These are phyloP conservation scores for Pythium aphanidermatum DNA, from an alignment of 352 stramenopile species.

Conservation along the genomic window DNA sequence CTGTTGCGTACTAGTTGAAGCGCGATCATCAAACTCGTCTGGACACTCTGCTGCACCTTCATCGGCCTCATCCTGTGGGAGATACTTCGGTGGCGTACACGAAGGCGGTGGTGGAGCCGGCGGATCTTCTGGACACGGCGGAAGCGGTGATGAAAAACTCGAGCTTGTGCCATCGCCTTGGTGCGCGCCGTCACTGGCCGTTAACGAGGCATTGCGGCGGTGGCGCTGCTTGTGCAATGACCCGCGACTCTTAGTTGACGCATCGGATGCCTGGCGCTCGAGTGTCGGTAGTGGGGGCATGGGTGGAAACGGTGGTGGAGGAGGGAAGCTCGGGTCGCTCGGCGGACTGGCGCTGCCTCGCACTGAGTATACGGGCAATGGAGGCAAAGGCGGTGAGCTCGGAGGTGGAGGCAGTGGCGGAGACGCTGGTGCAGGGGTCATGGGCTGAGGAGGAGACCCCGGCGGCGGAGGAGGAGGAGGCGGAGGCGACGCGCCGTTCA, in stretches of 20 bases:
- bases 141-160: constrained; percentile 68
- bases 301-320: constrained; percentile 17
- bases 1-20: constrained; percentile 13
- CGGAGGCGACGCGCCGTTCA: constrained; percentile 14
- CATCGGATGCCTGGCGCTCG: constrained; percentile 2
- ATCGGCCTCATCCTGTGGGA: constrained; percentile 52
- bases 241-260: constrained; percentile 1
- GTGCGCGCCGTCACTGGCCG: neutral
- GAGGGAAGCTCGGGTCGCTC: constrained; percentile 14
- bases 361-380: constrained; percentile 4
- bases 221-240: neutral
- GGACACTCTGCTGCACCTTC: constrained; percentile 34
- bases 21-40: constrained; percentile 33
- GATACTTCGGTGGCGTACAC: constrained; percentile 65
- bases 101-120: constrained; percentile 49
- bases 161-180: constrained; percentile 27
- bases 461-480: constrained; percentile 24
- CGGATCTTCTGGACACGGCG: constrained; percentile 64
- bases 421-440: constrained; percentile 9
- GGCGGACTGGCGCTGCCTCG: constrained; percentile 9
- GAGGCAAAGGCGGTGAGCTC: constrained; percentile 9
- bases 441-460: constrained; percentile 12
- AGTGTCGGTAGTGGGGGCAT: constrained; percentile 16
- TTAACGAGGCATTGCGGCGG: neutral
- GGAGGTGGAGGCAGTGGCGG: constrained; percentile 18